Evolutionary conservation across 148 eudicot species (phyloP).

Genomic region (Vaccinium vitisidaea): DNA sequence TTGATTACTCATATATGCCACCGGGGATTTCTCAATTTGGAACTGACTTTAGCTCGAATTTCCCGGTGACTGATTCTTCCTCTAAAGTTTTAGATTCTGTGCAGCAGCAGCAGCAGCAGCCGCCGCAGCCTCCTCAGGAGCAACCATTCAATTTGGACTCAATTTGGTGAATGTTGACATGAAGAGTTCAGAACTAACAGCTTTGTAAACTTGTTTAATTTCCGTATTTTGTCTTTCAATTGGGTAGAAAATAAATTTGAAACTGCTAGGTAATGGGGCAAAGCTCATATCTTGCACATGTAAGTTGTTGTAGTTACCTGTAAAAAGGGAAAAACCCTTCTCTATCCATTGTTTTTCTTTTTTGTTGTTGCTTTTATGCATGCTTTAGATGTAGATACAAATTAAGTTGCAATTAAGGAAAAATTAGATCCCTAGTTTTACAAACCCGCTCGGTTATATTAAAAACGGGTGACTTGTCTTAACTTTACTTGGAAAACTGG

Average conservation of each 20-base stretch:
- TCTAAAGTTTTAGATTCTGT: conserved; percentile 34
- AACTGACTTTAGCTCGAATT: conserved; percentile 28
- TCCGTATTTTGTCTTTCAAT: not conserved
- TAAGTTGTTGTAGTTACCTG: conserved; percentile 3
- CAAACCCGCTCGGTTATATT: no score
- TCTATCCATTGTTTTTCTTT: not conserved
- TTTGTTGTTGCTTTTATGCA: not conserved
- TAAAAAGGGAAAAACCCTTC: not conserved
- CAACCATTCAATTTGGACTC: conserved; percentile 77
- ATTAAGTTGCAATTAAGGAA: not conserved
- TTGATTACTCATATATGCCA: conserved; percentile 34
- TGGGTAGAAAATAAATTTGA: not conserved
- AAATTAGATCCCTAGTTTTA: no score
- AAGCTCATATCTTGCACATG: not conserved
- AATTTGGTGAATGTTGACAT: conserved; percentile 50
- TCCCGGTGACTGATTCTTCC: conserved; percentile 30
- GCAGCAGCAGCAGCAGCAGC: conserved; percentile 30
- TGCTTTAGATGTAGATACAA: not conserved
- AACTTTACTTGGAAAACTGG: no score
- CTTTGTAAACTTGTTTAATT: not conserved
- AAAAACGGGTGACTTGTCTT: no score
- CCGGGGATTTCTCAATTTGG: conserved; percentile 39
- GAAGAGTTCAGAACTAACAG: conserved; percentile 3
- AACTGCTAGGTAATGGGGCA: not conserved
- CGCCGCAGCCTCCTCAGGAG: conserved; percentile 36